Evolutionary conservation across 2,329 filamentous ascomycete genomes (phyloP).

Genomic region (Exophiala sp.): DNA sequence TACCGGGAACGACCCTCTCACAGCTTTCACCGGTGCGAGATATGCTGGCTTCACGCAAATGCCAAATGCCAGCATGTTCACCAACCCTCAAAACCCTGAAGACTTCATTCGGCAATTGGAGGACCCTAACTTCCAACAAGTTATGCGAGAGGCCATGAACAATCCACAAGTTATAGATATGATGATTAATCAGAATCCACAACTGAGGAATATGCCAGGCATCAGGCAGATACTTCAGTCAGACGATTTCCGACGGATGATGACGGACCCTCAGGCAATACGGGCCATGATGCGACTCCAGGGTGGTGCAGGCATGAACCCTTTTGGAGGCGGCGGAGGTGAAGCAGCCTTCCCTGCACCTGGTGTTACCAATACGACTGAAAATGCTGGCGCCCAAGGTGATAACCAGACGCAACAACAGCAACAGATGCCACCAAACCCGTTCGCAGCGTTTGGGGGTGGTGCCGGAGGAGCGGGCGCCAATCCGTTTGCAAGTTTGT

Average conservation of each 20-base stretch:
- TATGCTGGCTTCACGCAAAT: slow-evolving; percentile 90
- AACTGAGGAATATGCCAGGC: slow-evolving; percentile 69
- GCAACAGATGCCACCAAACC: slow-evolving; percentile 39
- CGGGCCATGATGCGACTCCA: slow-evolving; percentile 80
- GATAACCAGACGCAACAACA: slow-evolving; percentile 36
- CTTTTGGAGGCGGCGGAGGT: slow-evolving; percentile 53
- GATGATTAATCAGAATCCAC: slow-evolving; percentile 88
- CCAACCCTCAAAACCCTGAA: slow-evolving; percentile 82
- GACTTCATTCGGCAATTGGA: slow-evolving; percentile 79
- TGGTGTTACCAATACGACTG: slow-evolving; percentile 77
- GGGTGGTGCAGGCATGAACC: slow-evolving; percentile 53
- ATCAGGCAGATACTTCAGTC: slow-evolving; percentile 83
- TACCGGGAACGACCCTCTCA: slow-evolving; percentile 79
- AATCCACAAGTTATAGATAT: slow-evolving; percentile 94
- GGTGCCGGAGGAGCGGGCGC: slow-evolving; percentile 31
- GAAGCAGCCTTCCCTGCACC: slow-evolving; percentile 75
- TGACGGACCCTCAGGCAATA: slow-evolving; percentile 84
- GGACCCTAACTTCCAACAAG: slow-evolving; percentile 80
- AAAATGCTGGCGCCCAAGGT: slow-evolving; percentile 42
- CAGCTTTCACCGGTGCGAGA: slow-evolving; percentile 84
- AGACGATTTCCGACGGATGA: slow-evolving; percentile 83
- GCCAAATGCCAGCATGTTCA: slow-evolving; percentile 83
- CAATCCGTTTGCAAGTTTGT: slow-evolving; percentile 70
- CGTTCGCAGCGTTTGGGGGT: slow-evolving; percentile 40
- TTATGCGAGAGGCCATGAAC: slow-evolving; percentile 90